Evolutionary conservation across 2,329 filamentous ascomycete genomes (phyloP).

Genomic region (Ceratocystis alfenasii): DNA sequence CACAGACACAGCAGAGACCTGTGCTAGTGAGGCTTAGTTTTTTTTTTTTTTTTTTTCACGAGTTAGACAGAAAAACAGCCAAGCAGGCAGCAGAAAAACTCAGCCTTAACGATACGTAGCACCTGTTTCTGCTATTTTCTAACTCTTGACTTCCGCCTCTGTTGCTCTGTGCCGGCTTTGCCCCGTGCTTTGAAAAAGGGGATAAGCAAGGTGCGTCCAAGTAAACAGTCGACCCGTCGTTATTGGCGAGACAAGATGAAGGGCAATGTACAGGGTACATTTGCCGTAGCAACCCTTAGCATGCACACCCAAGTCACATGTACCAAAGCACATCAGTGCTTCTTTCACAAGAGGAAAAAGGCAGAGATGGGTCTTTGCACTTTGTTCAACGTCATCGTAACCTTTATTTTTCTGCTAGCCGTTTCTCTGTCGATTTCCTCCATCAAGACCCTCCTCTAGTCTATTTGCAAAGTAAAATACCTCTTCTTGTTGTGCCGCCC

Average conservation of each 20-base stretch:
- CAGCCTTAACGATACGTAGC: neutral
- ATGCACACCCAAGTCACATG: too few relatives aligned
- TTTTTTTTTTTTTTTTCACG: neutral
- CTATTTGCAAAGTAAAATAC: too few relatives aligned
- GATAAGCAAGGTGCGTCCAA: neutral
- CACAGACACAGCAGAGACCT: conserved; percentile 1
- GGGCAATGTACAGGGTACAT: neutral
- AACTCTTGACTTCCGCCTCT: neutral
- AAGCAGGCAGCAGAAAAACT: neutral
- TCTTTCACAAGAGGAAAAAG: too few relatives aligned
- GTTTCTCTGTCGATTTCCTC: too few relatives aligned
- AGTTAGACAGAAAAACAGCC: too few relatives aligned
- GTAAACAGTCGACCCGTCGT: neutral
- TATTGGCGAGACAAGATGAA: neutral
- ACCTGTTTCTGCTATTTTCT: neutral
- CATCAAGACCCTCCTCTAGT: too few relatives aligned
- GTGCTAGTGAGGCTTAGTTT: neutral
- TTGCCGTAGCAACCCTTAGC: neutral
- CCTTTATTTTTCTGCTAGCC: too few relatives aligned
- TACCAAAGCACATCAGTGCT: too few relatives aligned
- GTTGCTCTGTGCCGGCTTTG: neutral
- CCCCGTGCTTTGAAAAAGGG: too few relatives aligned
- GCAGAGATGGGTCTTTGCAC: too few relatives aligned
- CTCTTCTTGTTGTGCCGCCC: neutral
- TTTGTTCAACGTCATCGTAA: too few relatives aligned